Percentiles rank a stretch among this genome's conserved stretches.
Evolutionary conservation across 306 rosid species (phyloP).

Genomic region (Cucumis hystrix): DNA sequence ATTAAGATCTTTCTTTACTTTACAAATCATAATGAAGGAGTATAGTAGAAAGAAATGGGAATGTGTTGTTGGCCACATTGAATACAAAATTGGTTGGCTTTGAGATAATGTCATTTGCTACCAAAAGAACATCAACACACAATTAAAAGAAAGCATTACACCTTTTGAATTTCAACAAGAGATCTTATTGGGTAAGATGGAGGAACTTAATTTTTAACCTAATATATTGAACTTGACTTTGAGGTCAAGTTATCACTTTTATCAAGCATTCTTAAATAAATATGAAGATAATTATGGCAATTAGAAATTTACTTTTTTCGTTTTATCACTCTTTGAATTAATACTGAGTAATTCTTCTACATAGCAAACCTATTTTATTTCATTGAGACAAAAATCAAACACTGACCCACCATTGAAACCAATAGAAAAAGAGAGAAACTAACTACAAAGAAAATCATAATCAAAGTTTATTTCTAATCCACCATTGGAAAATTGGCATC

Average conservation of each 20-base stretch:
- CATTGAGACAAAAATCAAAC: background rate
- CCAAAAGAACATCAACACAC: no score
- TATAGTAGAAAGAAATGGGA: no score
- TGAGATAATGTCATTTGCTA: background rate
- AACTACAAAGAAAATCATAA: background rate
- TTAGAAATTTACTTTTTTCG: no score
- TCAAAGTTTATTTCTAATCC: background rate
- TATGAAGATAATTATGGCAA: background rate
- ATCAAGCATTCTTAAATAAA: background rate
- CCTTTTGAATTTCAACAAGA: background rate
- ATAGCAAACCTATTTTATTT: no score
- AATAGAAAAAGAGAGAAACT: background rate
- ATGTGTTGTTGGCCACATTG: background rate
- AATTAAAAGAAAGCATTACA: background rate
- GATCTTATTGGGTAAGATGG: background rate
- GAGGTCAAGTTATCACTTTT: no score
- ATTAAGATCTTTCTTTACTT: background rate
- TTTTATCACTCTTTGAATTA: no score
- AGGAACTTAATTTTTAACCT: background rate
- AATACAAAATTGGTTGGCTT: conserved; percentile 2
- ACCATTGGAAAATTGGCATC: background rate
- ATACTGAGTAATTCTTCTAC: no score
- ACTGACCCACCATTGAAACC: background rate
- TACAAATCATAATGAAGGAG: background rate
- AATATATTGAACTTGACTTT: background rate